phyloP scores from a whole-genome alignment of 805 yeast genomes.

The Ogataea populi-albae region DNA sequence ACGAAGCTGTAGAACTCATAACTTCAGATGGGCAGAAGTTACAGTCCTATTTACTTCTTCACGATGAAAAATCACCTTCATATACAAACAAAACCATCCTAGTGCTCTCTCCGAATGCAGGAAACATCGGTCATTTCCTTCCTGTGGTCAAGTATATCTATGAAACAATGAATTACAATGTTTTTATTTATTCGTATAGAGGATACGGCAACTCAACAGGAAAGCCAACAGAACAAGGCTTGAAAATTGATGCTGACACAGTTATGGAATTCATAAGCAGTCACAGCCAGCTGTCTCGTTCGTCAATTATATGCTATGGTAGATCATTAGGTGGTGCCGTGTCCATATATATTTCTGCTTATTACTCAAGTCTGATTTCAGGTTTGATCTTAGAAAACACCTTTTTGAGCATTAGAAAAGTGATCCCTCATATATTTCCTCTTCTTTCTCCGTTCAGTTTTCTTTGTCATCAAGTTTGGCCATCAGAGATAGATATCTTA shows the following conservation, averaged over 20 bases:
- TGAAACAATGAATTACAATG: constrained; percentile 63
- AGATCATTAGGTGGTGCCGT: constrained; percentile 95
- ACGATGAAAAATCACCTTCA: constrained; percentile 36
- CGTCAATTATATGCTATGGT: constrained; percentile 72
- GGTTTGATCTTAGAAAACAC: constrained; percentile 86
- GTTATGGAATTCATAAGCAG: constrained; percentile 56
- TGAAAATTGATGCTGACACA: constrained; percentile 78
- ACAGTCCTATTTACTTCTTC: constrained; percentile 61
- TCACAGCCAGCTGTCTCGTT: constrained; percentile 50
- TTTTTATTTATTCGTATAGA: constrained; percentile 80
- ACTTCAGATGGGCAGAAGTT: constrained; percentile 71
- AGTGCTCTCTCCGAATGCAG: constrained; percentile 89
- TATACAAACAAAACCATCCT: constrained; percentile 67
- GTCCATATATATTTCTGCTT: constrained; percentile 74
- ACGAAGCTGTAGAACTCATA: constrained; percentile 53
- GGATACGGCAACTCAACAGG: constrained; percentile 90
- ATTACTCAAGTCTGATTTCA: constrained; percentile 45
- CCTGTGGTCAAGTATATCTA: constrained; percentile 76
- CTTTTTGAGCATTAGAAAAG: constrained; percentile 68
- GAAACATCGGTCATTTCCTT: constrained; percentile 87
- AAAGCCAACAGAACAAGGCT: constrained; percentile 67
- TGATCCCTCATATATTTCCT: constrained; percentile 75
- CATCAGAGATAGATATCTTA: constrained; percentile 60
- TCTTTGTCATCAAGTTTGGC: constrained; percentile 81
- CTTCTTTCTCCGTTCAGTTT: constrained; percentile 49